These are phyloP conservation scores for Pseudomassariella vexata DNA, from an alignment of 2,329 filamentous ascomycete species.

Conservation along the genomic window DNA sequence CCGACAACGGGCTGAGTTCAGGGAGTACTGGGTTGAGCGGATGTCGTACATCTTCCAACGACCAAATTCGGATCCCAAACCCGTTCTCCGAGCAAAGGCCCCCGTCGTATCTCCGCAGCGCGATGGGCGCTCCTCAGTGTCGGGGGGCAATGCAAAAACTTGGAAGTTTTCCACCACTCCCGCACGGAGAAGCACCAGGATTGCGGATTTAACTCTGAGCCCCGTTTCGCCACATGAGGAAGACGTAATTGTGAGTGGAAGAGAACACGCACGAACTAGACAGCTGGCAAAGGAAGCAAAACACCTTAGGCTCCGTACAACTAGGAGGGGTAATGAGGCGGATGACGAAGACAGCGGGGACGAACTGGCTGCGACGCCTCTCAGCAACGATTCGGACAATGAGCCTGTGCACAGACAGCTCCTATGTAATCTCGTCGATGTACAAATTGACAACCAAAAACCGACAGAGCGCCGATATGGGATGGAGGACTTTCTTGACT, in stretches of 20 bases:
- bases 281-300: conserved; percentile 14
- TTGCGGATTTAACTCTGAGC: conserved; percentile 12
- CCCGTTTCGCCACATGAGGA: conserved; percentile 11
- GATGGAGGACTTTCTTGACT: conserved; percentile 67
- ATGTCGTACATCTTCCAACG: conserved; percentile 58
- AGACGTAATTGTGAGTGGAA: conserved; percentile 6
- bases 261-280: conserved; percentile 8
- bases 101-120: not conserved
- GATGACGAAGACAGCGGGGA: conserved; percentile 30
- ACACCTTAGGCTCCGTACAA: conserved; percentile 10
- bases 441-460: conserved; percentile 72
- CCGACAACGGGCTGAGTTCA: conserved; percentile 75
- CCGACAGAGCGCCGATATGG: conserved; percentile 61
- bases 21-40: conserved; percentile 69
- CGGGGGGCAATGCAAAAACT: conserved; percentile 4
- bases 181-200: conserved; percentile 22
- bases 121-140: not conserved
- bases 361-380: conserved; percentile 13
- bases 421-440: conserved; percentile 63
- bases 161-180: conserved; percentile 4
- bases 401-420: conserved; percentile 50
- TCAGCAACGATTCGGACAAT: too few species aligned
- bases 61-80: conserved; percentile 12
- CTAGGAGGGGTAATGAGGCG: conserved; percentile 17
- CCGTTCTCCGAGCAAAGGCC: conserved; percentile 6